A percentile compares a stretch with the other conserved stretches of the same genome.
Evolutionary conservation across 345 rosid species (phyloP).

Genomic region (Sonneratia alba): DNA sequence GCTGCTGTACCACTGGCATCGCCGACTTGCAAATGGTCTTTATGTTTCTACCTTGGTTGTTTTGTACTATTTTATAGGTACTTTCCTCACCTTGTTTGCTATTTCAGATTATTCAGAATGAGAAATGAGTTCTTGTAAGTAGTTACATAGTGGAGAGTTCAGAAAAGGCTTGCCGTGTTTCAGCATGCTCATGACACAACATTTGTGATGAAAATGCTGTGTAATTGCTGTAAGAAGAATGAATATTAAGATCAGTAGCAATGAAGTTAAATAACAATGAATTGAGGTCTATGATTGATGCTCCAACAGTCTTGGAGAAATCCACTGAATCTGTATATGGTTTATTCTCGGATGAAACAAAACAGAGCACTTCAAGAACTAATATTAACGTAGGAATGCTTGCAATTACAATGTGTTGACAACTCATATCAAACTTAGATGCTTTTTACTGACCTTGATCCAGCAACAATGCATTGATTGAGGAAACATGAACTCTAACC

Average conservation of each 20-base stretch:
- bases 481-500: not conserved
- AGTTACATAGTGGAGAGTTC: not conserved
- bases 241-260: not conserved
- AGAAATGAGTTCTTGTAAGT: not conserved
- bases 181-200: not conserved
- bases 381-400: not conserved
- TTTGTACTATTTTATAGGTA: constrained; percentile 53
- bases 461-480: no score
- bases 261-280: not conserved
- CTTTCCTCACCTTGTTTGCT: not conserved
- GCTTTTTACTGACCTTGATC: not conserved
- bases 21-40: constrained; percentile 17
- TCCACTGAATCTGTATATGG: no score
- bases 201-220: not conserved
- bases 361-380: no score
- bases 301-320: no score
- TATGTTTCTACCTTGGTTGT: constrained; percentile 29
- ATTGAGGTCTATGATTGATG: no score
- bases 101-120: not conserved
- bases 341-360: no score
- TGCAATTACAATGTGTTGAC: not conserved
- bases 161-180: not conserved
- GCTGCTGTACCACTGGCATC: constrained; percentile 43
- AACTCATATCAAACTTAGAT: not conserved
- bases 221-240: not conserved